These are phyloP conservation scores for Aspergillus sclerotialis DNA, from an alignment of 2,329 filamentous ascomycete genomes.

Conservation along the genomic window DNA sequence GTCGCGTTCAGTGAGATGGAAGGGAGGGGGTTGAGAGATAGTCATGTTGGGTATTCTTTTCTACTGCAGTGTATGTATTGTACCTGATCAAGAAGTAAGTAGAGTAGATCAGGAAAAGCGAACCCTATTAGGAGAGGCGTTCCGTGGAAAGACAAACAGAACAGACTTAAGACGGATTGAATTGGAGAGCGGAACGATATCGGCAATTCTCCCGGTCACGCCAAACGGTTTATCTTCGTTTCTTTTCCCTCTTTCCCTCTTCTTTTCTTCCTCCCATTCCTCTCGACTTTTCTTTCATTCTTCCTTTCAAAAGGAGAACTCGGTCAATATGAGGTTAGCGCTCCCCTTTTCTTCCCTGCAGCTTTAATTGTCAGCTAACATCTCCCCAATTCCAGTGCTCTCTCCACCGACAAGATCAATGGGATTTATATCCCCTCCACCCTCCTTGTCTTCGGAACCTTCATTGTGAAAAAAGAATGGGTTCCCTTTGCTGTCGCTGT, in stretches of 20 bases:
- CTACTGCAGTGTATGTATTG: background rate
- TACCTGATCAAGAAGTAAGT: background rate
- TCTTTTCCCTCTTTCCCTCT: conserved; percentile 5
- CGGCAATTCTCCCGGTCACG: too few relatives aligned
- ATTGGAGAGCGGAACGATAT: too few relatives aligned
- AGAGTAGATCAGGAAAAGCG: conserved; percentile 1
- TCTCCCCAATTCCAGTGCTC: conserved; percentile 14
- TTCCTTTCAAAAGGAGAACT: conserved; percentile 1
- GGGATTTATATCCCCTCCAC: conserved; percentile 79
- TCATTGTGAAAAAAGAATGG: conserved; percentile 74
- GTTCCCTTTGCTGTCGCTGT: conserved; percentile 62
- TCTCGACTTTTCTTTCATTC: conserved; percentile 2
- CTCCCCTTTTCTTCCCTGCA: background rate
- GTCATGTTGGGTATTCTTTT: background rate
- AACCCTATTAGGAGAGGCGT: background rate
- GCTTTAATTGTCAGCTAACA: background rate
- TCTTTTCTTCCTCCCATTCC: conserved; percentile 5
- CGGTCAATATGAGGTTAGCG: conserved; percentile 1
- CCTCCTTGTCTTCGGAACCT: conserved; percentile 67
- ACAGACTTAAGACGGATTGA: too few relatives aligned
- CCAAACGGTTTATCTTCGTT: conserved; percentile 8
- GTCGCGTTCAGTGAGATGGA: conserved; percentile 45
- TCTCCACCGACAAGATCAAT: conserved; percentile 55
- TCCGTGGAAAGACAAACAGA: too few relatives aligned
- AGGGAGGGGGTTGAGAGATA: conserved; percentile 24